Evolutionary conservation across 2,329 filamentous ascomycete species (phyloP), one percentile per base, ranked within the genome.

Genomic region (Colletotrichum plurivorum): DNA sequence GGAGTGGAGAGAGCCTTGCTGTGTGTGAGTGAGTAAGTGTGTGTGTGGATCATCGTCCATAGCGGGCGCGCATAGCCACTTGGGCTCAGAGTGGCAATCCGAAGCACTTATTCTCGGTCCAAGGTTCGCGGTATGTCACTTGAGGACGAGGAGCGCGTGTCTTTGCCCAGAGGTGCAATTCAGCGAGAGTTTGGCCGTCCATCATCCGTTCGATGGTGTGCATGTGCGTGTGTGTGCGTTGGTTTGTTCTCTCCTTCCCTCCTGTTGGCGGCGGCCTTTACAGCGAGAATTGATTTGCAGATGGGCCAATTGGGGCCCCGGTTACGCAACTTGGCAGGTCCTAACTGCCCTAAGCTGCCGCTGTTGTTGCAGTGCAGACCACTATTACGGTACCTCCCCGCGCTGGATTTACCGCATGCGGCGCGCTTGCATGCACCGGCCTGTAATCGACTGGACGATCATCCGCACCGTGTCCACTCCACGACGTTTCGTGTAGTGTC

Each of bases 281-380:
- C 62, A 67, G 70, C 70, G 70, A 68, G 68, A 69, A 70, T 71
- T 68, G 63, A 55, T 31, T 49, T 67, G n/a, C 18, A n/a, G 22
- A n/a, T 22, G 22, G 58, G 18, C 49, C 46, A 3, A 69, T 71
- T 71, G 70, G 70, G 27, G 22, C 31, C 36, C 13, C 16, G 45
- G 18, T 9, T 18, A 22, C 16, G 18, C 27, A 10, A 27, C 56
- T 25, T 25, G 22, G 57, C 45, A 25, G 57, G 45, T 16, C 57
- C 57, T 60, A 27, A 39, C 39, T 43, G 36, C n/a, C 10, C 51
- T 53, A 15, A 10, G 8, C 51, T 53, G 51, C 51, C 25, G 20
- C 25, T 31, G 22, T 13, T 53, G 22, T 53, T 25, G 7, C 22
- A 31, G 18, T 48, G 39, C 31, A 18, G n/a, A 25, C 39, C 51